Conservation (phyloP, 176 grass and related monocot genomes). For the Bothriochloa decipiens region DNA sequence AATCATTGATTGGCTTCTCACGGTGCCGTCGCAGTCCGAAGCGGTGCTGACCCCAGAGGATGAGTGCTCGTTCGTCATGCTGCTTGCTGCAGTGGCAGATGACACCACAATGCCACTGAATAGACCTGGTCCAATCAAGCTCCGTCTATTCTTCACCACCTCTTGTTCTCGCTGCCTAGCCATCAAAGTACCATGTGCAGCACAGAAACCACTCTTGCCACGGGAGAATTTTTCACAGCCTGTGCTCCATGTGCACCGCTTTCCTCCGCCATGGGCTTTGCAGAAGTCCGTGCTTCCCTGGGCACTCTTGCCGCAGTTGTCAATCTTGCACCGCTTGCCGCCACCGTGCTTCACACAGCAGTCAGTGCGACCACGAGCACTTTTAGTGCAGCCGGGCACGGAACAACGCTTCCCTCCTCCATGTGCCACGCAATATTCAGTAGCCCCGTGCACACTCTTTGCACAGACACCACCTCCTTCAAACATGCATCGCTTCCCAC, state of each 20-base stretch:
- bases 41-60: conserved; percentile 52
- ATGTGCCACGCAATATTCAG: conserved; percentile 66
- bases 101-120: conserved; percentile 62
- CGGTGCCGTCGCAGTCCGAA: conserved; percentile 52
- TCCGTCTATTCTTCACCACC: conserved; percentile 28
- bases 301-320: conserved; percentile 59
- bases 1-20: conserved; percentile 62
- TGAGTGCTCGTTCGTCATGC: conserved; percentile 56
- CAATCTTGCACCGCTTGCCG: conserved; percentile 61
- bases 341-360: conserved; percentile 65
- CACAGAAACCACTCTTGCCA: conserved; percentile 66
- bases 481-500: conserved; percentile 66
- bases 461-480: conserved; percentile 60
- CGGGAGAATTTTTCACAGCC: conserved; percentile 72
- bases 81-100: conserved; percentile 40
- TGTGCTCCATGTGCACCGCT: conserved; percentile 59
- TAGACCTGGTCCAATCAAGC: conserved; percentile 67
- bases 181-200: conserved; percentile 66
- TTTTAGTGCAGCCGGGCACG: conserved; percentile 56
- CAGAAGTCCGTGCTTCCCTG: conserved; percentile 73
- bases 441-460: conserved; percentile 69
- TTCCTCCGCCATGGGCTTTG: conserved; percentile 71
- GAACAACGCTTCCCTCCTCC: conserved; percentile 68
- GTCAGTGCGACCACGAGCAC: conserved; percentile 65
- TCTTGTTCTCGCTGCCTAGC: conserved; percentile 51